phyloP scores from a whole-genome alignment of 495 filamentous ascomycete genomes.

The Penicillium simplicissimum region DNA sequence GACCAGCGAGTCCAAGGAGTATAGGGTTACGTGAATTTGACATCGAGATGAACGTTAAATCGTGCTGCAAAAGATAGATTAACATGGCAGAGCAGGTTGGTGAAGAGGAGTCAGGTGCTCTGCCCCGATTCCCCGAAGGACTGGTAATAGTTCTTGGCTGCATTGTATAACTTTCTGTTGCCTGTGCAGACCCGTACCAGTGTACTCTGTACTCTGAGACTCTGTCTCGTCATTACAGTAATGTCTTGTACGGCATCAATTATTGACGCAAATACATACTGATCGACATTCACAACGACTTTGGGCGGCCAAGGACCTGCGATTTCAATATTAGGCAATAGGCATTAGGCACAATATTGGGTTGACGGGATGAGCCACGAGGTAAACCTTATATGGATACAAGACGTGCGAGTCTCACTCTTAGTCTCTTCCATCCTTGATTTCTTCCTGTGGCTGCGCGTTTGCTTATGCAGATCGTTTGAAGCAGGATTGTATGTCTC shows the following conservation, averaged over 20 bases:
- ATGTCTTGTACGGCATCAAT: not conserved
- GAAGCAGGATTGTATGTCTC: not conserved
- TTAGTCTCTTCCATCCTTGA: not conserved
- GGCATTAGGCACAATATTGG: not conserved
- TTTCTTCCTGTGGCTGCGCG: not conserved
- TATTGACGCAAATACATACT: not conserved
- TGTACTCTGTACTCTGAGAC: not conserved
- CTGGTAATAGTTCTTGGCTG: not conserved
- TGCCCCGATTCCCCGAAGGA: not conserved
- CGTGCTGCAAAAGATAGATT: not conserved
- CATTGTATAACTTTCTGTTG: not conserved
- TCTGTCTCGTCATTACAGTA: not conserved
- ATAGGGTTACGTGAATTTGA: not conserved
- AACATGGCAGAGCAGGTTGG: not conserved
- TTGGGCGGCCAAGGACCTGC: not conserved
- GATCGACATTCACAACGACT: not conserved
- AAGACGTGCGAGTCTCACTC: not conserved
- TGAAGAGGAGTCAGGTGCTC: not conserved
- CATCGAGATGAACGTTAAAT: not conserved
- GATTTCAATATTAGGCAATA: not conserved
- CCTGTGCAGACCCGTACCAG: not conserved
- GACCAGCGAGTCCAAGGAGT: not conserved
- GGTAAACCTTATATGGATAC: not conserved
- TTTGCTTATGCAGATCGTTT: not conserved
- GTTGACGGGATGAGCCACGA: not conserved